phyloP scores from a whole-genome alignment of 768 basidiomycete genomes.

The Hysterangium stoloniferum region DNA sequence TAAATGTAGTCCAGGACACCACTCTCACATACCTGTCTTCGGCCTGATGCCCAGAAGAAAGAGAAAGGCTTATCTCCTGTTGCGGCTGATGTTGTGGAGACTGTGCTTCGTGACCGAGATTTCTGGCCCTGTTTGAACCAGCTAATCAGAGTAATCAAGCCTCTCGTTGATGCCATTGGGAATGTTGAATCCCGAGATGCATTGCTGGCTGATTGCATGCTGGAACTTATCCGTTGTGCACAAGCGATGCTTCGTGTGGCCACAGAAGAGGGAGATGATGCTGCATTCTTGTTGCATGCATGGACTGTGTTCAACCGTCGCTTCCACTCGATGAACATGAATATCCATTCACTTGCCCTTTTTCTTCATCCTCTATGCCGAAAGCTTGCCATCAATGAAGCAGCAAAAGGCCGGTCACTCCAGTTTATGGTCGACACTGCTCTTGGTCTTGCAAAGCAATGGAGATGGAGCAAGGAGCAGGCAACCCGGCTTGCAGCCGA shows the following conservation, averaged over 20 bases:
- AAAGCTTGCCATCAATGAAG: constrained; percentile 29
- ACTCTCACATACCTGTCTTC: constrained; percentile 11
- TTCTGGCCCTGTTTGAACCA: constrained; percentile 23
- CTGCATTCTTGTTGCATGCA: constrained; percentile 21
- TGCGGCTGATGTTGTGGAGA: constrained; percentile 7
- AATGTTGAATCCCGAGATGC: constrained; percentile 24
- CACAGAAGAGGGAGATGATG: constrained; percentile 17
- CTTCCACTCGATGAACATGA: too few relatives aligned
- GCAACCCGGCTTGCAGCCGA: constrained; percentile 18
- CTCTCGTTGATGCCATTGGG: constrained; percentile 29
- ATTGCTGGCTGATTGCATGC: constrained; percentile 31
- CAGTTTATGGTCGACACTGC: constrained; percentile 18
- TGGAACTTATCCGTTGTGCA: constrained; percentile 24
- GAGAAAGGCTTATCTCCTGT: neutral
- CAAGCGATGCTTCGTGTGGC: constrained; percentile 15
- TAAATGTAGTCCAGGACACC: constrained; percentile 9
- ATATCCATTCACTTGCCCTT: too few relatives aligned
- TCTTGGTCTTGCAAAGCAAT: constrained; percentile 18
- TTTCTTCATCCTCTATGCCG: too few relatives aligned
- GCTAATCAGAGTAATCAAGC: constrained; percentile 23
- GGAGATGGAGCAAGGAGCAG: constrained; percentile 20
- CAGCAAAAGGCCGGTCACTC: constrained; percentile 17
- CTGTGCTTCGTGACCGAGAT: constrained; percentile 17
- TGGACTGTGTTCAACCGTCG: constrained; percentile 19
- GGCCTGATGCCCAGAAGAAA: constrained; percentile 15